Conservation (phyloP, 306 rosid genomes). For the Coriaria nepalensis region DNA sequence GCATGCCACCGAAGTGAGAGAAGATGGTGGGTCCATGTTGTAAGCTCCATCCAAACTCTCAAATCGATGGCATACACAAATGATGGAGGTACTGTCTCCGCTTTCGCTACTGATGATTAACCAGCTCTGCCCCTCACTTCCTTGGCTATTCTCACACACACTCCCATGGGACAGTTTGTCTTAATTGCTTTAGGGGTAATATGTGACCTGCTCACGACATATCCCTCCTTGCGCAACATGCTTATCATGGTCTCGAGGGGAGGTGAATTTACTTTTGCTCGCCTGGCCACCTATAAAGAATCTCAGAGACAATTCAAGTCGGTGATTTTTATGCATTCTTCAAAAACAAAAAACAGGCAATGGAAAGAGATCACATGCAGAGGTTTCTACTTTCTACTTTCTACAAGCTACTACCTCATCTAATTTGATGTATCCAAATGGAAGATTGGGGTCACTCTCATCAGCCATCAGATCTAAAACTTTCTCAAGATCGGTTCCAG, state of each 20-base stretch:
- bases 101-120: too few species aligned
- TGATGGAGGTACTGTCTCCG: too few species aligned
- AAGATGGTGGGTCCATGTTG: too few species aligned
- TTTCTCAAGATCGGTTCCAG: constrained; percentile 59
- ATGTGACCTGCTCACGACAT: constrained; percentile 82
- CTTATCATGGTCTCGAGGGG: constrained; percentile 53
- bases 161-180: constrained; percentile 86
- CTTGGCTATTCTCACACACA: constrained; percentile 60
- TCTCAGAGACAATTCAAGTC: constrained; percentile 3
- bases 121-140: constrained; percentile 30
- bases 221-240: constrained; percentile 60
- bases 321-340: neutral
- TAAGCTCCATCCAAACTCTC: too few species aligned
- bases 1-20: too few species aligned
- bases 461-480: constrained; percentile 66
- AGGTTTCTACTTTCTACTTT: too few species aligned
- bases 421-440: constrained; percentile 76
- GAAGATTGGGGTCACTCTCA: constrained; percentile 77
- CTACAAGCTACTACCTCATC: constrained; percentile 61
- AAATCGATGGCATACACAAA: too few species aligned
- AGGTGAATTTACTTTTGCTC: constrained; percentile 76
- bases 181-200: constrained; percentile 63
- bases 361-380: too few species aligned
- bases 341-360: too few species aligned
- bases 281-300: constrained; percentile 64